Base-by-base conservation (phyloP, 164 flowering plant genomes). In the Litsea cubeba region DNA sequence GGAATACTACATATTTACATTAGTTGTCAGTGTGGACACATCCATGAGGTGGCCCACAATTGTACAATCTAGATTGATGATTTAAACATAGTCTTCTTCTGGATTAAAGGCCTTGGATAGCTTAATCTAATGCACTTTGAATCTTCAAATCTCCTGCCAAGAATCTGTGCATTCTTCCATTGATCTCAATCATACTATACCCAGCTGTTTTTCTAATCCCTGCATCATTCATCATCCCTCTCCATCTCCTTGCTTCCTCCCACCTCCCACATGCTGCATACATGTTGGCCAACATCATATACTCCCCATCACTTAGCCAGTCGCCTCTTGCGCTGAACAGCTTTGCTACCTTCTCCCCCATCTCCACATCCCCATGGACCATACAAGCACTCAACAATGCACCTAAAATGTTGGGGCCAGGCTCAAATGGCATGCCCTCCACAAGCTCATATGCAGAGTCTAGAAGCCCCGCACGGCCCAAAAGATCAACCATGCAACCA, bases 401-500 rank as follows among this genome's bases (percentile, higher is more conserved):
- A n/a, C 87, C 88, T 46, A 78, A 77, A 12, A 79, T 65, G 24
- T 75, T 64, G 17, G 75, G 76, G 25, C 80, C 80, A 8, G 87
- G 89, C 67, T 81, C 74, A 69, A 80, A 82, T n/a, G 89, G 84
- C 84, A 84, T 82, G 40, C 72, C 65, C 69, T 86, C 57, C 1
- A 84, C 65, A 65, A 84, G 65, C 50, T 35, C 71, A 32, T 74
- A 69, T 23, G 86, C 82, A 17, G 23, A n/a, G 28, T 76, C 71
- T n/a, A 86, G 80, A 25, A 77, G 68, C 49, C 81, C 75, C 2
- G 85, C 83, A 65, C 85, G 79, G 18, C 84, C 79, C 25, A 83
- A 71, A 66, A 86, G 86, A 79, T 86, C 86, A 54, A 83, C 84
- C 75, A 84, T 81, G 81, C 86, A 83, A 1, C 87, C 82, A 68